Evolutionary conservation across 805 yeast genomes (phyloP).

Genomic region (Hanseniaspora vineae): DNA sequence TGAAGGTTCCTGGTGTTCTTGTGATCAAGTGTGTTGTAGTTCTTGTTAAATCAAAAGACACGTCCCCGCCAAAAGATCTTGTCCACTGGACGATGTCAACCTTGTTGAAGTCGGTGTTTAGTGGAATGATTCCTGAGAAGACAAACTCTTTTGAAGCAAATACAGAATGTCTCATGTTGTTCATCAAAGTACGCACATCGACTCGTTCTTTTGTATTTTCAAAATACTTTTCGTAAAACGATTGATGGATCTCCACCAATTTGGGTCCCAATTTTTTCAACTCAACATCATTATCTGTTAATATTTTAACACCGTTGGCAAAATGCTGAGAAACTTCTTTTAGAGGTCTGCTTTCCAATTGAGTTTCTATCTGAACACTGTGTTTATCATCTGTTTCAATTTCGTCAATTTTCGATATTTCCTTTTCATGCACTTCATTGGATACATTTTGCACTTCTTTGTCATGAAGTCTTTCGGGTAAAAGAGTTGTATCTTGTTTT

Average conservation of each 20-base stretch:
- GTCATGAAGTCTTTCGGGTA: conserved; percentile 16
- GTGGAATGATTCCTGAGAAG: conserved; percentile 81
- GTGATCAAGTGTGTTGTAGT: conserved; percentile 85
- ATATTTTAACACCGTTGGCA: conserved; percentile 32
- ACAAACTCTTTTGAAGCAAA: conserved; percentile 58
- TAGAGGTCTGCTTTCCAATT: conserved; percentile 70
- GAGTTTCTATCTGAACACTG: conserved; percentile 61
- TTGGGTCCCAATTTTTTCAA: conserved; percentile 49
- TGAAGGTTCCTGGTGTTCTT: conserved; percentile 64
- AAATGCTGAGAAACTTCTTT: conserved; percentile 71
- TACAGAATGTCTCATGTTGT: conserved; percentile 55
- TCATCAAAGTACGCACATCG: conserved; percentile 59
- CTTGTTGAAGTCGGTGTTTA: conserved; percentile 55
- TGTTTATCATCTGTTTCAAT: conserved; percentile 31
- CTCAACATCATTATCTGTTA: conserved; percentile 75
- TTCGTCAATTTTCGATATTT: conserved; percentile 27
- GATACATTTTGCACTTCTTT: conserved; percentile 22
- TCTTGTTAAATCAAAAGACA: conserved; percentile 55
- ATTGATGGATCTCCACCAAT: conserved; percentile 47
- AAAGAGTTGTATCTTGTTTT: conserved; percentile 12
- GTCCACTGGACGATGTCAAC: conserved; percentile 93
- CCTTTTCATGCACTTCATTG: conserved; percentile 24
- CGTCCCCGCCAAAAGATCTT: conserved; percentile 78
- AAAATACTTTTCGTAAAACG: conserved; percentile 44
- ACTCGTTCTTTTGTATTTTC: conserved; percentile 38